phyloP scores from a whole-genome alignment of 1,139 yeast genomes.

The Zygosaccharomyces pseudobailii region DNA sequence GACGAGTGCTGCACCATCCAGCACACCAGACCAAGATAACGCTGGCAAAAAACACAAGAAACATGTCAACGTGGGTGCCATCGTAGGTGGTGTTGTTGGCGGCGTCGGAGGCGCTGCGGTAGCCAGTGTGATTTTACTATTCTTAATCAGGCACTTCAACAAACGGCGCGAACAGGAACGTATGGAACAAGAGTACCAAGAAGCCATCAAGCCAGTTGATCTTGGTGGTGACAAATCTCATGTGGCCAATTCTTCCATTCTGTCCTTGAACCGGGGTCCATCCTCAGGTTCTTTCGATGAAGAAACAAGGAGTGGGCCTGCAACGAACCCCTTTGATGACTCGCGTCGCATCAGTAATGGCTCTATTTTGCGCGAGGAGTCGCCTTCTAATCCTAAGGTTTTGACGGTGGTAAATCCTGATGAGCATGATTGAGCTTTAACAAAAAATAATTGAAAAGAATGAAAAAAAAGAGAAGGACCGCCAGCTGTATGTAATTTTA shows the following conservation, averaged over 20 bases:
- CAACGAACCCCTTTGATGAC: slow-evolving; percentile 31
- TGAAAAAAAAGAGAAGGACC: background rate
- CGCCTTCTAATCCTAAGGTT: slow-evolving; percentile 19
- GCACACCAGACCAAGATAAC: slow-evolving; percentile 3
- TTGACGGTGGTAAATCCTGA: slow-evolving; percentile 35
- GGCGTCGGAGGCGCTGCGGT: slow-evolving; percentile 33
- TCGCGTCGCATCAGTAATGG: slow-evolving; percentile 32
- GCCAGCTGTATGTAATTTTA: background rate
- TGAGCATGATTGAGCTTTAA: slow-evolving; percentile 12
- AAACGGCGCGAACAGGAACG: slow-evolving; percentile 34
- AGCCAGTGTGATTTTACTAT: slow-evolving; percentile 20
- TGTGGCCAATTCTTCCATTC: slow-evolving; percentile 10
- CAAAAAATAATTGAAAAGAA: background rate
- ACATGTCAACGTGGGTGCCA: slow-evolving; percentile 31
- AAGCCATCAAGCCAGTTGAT: slow-evolving; percentile 36
- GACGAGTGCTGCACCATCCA: slow-evolving; percentile 18
- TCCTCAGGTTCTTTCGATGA: slow-evolving; percentile 13
- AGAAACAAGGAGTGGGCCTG: slow-evolving; percentile 5
- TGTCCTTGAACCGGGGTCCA: slow-evolving; percentile 13
- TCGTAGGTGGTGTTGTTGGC: slow-evolving; percentile 36
- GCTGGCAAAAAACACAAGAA: slow-evolving; percentile 13
- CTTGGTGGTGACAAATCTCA: slow-evolving; percentile 15
- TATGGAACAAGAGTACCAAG: slow-evolving; percentile 36
- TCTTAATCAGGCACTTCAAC: slow-evolving; percentile 28
- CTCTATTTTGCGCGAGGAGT: slow-evolving; percentile 20